phyloP scores from a whole-genome alignment of 495 filamentous ascomycete species.

The Geoglossum glabrum region DNA sequence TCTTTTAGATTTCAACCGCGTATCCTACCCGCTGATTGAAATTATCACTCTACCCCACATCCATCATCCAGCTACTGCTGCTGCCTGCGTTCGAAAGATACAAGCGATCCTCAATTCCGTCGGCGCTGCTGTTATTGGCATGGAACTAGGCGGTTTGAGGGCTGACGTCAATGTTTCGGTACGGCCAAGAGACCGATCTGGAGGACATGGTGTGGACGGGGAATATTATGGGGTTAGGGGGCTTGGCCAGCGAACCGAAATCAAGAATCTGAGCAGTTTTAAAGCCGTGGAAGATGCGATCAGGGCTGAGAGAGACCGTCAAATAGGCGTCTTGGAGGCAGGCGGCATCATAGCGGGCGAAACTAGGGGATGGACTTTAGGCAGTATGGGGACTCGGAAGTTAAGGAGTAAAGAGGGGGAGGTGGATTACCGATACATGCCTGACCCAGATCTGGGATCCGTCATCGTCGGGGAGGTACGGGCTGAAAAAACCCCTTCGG shows the following conservation, averaged over 20 bases:
- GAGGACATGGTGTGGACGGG: slow-evolving; percentile 20
- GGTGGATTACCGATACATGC: slow-evolving; percentile 97
- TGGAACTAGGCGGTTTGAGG: slow-evolving; percentile 80
- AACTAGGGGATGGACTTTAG: slow-evolving; percentile 81
- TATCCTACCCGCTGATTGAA: slow-evolving; percentile 77
- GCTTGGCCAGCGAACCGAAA: slow-evolving; percentile 80
- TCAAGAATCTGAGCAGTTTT: slow-evolving; percentile 92
- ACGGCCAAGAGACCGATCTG: slow-evolving; percentile 23
- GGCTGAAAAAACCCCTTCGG: background rate
- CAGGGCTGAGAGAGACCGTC: slow-evolving; percentile 69
- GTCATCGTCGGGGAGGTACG: slow-evolving; percentile 43
- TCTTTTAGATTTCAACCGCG: slow-evolving; percentile 85
- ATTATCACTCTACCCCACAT: slow-evolving; percentile 85
- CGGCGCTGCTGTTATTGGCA: slow-evolving; percentile 66
- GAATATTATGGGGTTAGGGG: slow-evolving; percentile 33
- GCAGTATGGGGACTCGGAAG: slow-evolving; percentile 50
- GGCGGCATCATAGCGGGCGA: slow-evolving; percentile 69
- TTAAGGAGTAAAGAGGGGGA: slow-evolving; percentile 89
- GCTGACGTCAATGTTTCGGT: slow-evolving; percentile 95
- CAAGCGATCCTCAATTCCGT: slow-evolving; percentile 64
- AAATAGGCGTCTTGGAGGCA: slow-evolving; percentile 60
- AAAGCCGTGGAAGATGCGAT: slow-evolving; percentile 90
- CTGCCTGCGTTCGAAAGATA: slow-evolving; percentile 71
- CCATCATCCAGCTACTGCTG: slow-evolving; percentile 64
- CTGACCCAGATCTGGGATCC: slow-evolving; percentile 76